These are phyloP conservation scores for Scutellaria baicalensis DNA, from an alignment of 257 asterid genomes.

Conservation along the genomic window DNA sequence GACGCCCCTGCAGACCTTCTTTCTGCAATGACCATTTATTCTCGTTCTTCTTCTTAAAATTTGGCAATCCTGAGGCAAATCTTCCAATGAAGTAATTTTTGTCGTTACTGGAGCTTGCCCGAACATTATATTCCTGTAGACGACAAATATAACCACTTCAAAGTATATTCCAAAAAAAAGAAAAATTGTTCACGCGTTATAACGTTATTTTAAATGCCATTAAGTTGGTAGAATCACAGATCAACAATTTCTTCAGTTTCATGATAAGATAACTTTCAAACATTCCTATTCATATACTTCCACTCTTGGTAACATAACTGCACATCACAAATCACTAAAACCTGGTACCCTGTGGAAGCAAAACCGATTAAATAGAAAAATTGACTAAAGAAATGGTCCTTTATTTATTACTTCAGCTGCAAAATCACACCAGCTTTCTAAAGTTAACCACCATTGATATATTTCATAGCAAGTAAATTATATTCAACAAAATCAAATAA, in stretches of 20 bases:
- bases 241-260: not conserved
- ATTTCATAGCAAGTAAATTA: not conserved
- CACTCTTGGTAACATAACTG: not conserved
- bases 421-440: not conserved
- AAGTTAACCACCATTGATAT: not conserved
- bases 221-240: not conserved
- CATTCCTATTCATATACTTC: not conserved
- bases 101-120: constrained; percentile 65
- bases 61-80: constrained; percentile 82
- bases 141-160: constrained; percentile 4
- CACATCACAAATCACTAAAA: not conserved
- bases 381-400: not conserved
- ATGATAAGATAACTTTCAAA: not conserved
- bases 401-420: not conserved
- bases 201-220: not conserved
- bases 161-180: not conserved
- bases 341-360: not conserved
- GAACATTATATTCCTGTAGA: constrained; percentile 81
- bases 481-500: not conserved
- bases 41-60: constrained; percentile 75
- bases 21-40: constrained; percentile 89
- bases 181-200: not conserved
- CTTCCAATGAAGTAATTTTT: constrained; percentile 88
- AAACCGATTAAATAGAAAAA: not conserved
- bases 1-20: constrained; percentile 96